Percentiles rank a stretch among this genome's conserved stretches.
These are phyloP conservation scores for Rhodocollybia butyracea DNA, from an alignment of 768 basidiomycete genomes.

Conservation along the genomic window DNA sequence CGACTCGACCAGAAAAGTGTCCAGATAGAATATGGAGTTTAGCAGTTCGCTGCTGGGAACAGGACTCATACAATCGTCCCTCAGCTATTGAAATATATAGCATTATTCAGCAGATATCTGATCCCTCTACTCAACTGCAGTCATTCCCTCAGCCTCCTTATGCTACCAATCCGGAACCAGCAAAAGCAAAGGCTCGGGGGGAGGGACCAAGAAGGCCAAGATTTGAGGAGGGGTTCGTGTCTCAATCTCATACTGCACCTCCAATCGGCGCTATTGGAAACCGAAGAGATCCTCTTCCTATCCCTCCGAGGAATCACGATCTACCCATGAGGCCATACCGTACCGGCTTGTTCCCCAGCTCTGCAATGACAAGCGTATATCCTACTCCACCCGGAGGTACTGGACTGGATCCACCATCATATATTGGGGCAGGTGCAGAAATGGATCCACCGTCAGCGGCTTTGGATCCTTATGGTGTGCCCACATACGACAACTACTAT, in stretches of 20 bases:
- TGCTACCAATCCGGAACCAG: too few relatives aligned
- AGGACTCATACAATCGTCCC: neutral
- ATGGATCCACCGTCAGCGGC: neutral
- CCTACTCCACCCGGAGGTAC: neutral
- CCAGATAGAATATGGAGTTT: too few relatives aligned
- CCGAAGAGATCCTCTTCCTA: constrained; percentile 1
- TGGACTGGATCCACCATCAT: too few relatives aligned
- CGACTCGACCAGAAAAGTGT: neutral
- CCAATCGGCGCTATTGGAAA: constrained; percentile 1
- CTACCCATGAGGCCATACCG: neutral
- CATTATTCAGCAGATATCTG: neutral
- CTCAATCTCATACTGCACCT: constrained; percentile 7
- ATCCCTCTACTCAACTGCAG: too few relatives aligned
- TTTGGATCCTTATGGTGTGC: neutral
- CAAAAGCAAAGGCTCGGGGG: too few relatives aligned
- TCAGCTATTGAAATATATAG: neutral
- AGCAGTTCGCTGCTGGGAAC: too few relatives aligned
- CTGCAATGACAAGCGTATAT: neutral
- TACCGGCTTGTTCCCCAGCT: neutral
- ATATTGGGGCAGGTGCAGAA: too few relatives aligned
- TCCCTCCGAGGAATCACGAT: neutral
- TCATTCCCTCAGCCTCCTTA: too few relatives aligned
- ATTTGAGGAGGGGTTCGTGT: neutral
- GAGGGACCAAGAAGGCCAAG: too few relatives aligned
- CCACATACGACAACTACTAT: neutral